Evolutionary conservation across 305 asterid species (phyloP).

Genomic region (Solanum hybrid): DNA sequence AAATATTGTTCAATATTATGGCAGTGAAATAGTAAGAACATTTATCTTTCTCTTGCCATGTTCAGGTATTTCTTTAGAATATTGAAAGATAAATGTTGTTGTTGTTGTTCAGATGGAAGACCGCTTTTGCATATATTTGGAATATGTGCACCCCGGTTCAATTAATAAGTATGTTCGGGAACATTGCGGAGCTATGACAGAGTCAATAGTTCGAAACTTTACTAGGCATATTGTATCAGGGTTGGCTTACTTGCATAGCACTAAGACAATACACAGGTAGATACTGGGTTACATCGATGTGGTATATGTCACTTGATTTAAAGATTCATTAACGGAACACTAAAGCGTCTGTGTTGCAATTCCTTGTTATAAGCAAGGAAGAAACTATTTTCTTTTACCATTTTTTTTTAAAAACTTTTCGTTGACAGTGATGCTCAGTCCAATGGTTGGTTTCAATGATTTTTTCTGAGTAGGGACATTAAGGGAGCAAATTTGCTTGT

Average conservation of each 20-base stretch:
- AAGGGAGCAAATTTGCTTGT: slow-evolving; percentile 96
- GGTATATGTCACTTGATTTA: not conserved
- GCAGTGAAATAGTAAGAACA: slow-evolving; percentile 59
- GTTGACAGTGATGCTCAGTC: not conserved
- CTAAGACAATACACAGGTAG: slow-evolving; percentile 76
- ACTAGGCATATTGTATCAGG: slow-evolving; percentile 87
- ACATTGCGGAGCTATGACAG: slow-evolving; percentile 75
- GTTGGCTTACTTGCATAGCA: slow-evolving; percentile 75
- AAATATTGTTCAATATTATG: slow-evolving; percentile 77
- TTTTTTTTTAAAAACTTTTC: not conserved
- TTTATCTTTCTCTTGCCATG: not conserved
- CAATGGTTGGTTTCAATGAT: slow-evolving; percentile 6
- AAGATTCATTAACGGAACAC: not conserved
- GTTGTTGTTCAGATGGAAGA: slow-evolving; percentile 52
- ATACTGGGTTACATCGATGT: not conserved
- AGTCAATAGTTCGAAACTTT: slow-evolving; percentile 67
- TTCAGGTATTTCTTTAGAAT: not conserved
- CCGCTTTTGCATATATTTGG: slow-evolving; percentile 85
- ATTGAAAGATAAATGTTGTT: slow-evolving; percentile 14
- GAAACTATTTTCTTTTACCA: not conserved
- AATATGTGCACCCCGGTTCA: slow-evolving; percentile 90
- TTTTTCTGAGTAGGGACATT: slow-evolving; percentile 54
- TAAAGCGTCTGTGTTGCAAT: not conserved
- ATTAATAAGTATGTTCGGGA: slow-evolving; percentile 59
- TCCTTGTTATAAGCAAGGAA: not conserved